Percentiles rank a stretch among this genome's conserved stretches.
These are phyloP conservation scores for Lyophyllum shimeji DNA, from an alignment of 768 basidiomycete genomes.

Conservation along the genomic window DNA sequence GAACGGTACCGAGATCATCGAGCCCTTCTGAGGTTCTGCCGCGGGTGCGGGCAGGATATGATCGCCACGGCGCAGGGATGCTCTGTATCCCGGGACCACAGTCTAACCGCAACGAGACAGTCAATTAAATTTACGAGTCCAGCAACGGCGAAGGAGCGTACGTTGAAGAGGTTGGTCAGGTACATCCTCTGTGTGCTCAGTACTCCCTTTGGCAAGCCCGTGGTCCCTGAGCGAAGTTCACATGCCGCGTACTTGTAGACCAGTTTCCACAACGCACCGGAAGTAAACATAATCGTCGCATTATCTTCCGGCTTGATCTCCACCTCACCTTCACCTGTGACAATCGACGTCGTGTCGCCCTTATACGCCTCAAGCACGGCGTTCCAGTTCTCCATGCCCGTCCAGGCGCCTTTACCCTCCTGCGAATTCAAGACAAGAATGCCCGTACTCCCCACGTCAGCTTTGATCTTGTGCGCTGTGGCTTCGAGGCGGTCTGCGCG, in stretches of 20 bases:
- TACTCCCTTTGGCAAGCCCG: conserved; percentile 45
- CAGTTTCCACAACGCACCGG: conserved; percentile 32
- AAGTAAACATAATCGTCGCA: conserved; percentile 53
- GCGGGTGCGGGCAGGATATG: conserved; percentile 26
- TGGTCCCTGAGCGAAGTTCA: conserved; percentile 26
- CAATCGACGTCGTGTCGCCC: conserved; percentile 29
- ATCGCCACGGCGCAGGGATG: conserved; percentile 39
- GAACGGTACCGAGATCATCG: conserved; percentile 52
- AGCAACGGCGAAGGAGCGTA: conserved; percentile 15
- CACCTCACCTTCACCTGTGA: conserved; percentile 27
- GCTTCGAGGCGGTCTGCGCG: conserved; percentile 38
- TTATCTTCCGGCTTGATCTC: conserved; percentile 44
- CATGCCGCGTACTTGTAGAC: neutral
- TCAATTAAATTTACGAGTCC: neutral
- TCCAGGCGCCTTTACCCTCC: conserved; percentile 43
- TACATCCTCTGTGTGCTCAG: conserved; percentile 50
- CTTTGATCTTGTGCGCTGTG: conserved; percentile 24
- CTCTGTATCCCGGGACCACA: conserved; percentile 30
- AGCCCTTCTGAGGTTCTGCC: conserved; percentile 39
- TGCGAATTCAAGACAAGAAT: conserved; percentile 35
- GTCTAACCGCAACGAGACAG: neutral
- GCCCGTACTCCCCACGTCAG: conserved; percentile 30
- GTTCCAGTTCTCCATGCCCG: conserved; percentile 40
- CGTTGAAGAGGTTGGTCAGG: conserved; percentile 48
- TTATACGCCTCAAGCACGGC: conserved; percentile 32